Evolutionary conservation across 257 asterid species (phyloP).

Genomic region (Nicotiana sylvestris): DNA sequence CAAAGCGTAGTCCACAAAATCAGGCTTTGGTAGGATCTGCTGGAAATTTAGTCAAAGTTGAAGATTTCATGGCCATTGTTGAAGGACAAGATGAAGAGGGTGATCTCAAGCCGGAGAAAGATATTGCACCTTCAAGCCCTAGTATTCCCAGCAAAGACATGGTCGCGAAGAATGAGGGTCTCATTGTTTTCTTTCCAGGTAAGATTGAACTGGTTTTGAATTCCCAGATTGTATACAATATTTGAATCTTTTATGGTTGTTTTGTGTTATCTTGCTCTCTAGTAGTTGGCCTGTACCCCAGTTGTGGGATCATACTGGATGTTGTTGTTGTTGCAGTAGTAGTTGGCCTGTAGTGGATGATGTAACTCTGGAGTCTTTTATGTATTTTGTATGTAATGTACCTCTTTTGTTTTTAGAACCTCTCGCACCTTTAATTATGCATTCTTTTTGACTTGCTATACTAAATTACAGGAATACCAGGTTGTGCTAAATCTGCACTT

Average conservation of each 20-base stretch:
- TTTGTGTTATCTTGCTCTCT: not conserved
- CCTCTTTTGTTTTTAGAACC: not conserved
- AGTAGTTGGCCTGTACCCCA: not conserved
- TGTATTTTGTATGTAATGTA: not conserved
- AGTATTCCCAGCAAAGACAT: constrained; percentile 49
- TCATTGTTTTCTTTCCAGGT: constrained; percentile 96
- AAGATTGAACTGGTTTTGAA: constrained; percentile 10
- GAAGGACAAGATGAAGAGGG: constrained; percentile 93
- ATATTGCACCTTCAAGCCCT: constrained; percentile 44
- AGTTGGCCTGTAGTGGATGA: not conserved
- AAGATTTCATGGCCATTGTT: constrained; percentile 74
- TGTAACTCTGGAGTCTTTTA: not conserved
- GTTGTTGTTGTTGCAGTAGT: no score
- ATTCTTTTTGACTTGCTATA: constrained; percentile 24
- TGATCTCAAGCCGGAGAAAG: constrained; percentile 67
- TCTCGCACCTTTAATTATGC: constrained; percentile 9
- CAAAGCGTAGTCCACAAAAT: constrained; percentile 83
- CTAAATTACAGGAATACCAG: constrained; percentile 74
- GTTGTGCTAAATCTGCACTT: constrained; percentile 97
- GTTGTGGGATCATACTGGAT: no score
- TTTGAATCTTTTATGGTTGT: not conserved
- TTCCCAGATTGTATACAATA: constrained; percentile 1
- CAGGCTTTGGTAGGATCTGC: constrained; percentile 91
- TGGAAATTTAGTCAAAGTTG: constrained; percentile 78
- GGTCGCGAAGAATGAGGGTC: constrained; percentile 74